Conservation (phyloP, 2,329 filamentous ascomycete genomes). For the Didymella lethalis region DNA sequence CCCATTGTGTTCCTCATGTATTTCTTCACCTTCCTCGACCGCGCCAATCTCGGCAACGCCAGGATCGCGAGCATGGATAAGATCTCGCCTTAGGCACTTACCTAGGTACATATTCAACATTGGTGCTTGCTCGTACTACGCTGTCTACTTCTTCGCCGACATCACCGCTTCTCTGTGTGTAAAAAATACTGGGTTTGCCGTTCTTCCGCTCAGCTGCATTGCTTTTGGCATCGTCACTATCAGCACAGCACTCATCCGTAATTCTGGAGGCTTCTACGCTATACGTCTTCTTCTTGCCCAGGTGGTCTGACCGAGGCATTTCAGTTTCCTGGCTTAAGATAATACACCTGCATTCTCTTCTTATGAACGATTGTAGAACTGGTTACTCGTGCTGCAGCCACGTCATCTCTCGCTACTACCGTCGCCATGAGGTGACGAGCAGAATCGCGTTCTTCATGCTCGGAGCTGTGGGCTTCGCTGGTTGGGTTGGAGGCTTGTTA, state of each 20-base stretch:
- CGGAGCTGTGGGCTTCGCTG: background rate
- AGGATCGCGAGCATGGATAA: constrained; percentile 8
- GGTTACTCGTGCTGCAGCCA: background rate
- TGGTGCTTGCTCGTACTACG: constrained; percentile 3
- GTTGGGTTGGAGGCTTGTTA: constrained; percentile 2
- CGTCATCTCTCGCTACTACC: background rate
- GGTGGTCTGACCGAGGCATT: constrained; percentile 1
- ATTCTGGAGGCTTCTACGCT: constrained; percentile 10
- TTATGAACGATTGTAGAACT: background rate
- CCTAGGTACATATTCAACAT: constrained; percentile 1
- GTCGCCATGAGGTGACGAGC: constrained; percentile 1
- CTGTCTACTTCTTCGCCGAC: constrained; percentile 2
- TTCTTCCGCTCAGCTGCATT: constrained; percentile 4
- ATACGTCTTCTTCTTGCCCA: background rate
- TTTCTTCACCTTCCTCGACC: constrained; percentile 10
- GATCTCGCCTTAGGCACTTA: background rate
- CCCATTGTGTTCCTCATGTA: constrained; percentile 7
- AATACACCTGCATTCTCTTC: background rate
- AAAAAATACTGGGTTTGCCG: background rate
- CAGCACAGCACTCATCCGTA: background rate
- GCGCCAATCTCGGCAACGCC: constrained; percentile 1
- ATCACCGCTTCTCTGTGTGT: constrained; percentile 1
- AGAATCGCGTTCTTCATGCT: constrained; percentile 3
- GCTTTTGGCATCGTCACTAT: constrained; percentile 1
- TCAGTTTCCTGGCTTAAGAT: background rate